A percentile compares a stretch with the other conserved stretches of the same genome.
phyloP scores from a whole-genome alignment of 2,329 filamentous ascomycete genomes.

The Phaeosphaeriaceae sp. region DNA sequence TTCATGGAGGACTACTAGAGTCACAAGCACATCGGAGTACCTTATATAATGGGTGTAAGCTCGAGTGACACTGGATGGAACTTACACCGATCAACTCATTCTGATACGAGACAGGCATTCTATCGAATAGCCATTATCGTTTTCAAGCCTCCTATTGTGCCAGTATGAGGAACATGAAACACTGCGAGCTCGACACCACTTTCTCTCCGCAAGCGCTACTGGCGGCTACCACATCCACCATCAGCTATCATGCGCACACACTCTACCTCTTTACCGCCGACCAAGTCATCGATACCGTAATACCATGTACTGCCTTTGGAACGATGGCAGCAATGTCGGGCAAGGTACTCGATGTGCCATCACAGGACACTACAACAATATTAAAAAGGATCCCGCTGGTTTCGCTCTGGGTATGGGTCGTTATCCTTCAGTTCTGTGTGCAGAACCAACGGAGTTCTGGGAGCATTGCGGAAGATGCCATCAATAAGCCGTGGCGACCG shows the following conservation, averaged over 20 bases:
- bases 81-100: background rate
- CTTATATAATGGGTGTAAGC: background rate
- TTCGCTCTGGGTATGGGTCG: conserved; percentile 43
- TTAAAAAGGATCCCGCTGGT: conserved; percentile 8
- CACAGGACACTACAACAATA: conserved; percentile 4
- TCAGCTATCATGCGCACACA: conserved; percentile 7
- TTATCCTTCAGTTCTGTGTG: conserved; percentile 48
- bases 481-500: conserved; percentile 53
- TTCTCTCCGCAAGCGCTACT: background rate
- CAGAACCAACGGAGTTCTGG: conserved; percentile 47
- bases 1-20: background rate
- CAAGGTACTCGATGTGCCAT: conserved; percentile 10
- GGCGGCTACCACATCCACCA: background rate
- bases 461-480: conserved; percentile 46
- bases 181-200: background rate
- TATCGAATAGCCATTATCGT: background rate
- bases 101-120: background rate
- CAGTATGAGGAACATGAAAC: background rate
- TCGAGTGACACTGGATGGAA: background rate
- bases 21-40: background rate
- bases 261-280: conserved; percentile 12
- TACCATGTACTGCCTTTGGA: conserved; percentile 18
- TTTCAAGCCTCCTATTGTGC: background rate
- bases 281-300: conserved; percentile 14
- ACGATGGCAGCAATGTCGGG: conserved; percentile 16